Base-by-base conservation (phyloP, 768 basidiomycete genomes). In the Tricholoma flavovirens region DNA sequence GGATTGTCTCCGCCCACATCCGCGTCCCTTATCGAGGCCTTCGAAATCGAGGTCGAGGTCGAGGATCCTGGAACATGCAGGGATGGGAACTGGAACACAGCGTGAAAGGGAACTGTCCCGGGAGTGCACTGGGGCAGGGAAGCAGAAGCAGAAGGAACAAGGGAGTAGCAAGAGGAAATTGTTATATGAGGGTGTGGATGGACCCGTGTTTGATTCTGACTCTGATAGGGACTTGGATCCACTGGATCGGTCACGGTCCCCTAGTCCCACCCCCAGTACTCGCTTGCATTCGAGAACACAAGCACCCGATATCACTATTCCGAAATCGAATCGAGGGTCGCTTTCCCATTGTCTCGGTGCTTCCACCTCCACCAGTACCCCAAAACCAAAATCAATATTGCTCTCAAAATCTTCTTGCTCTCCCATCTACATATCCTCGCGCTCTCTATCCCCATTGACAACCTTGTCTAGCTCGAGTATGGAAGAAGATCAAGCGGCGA, bases 341-440 rank as follows among this genome's bases (percentile, higher is more conserved):
- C n/a, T n/a, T n/a, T n/a, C n/a, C n/a, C n/a, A n/a, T n/a, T n/a
- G n/a, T n/a, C n/a, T n/a, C 9, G 19, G 17, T 21, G 9, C 40
- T 9, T 21, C 43, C 10, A 14, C 43, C 21, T 24, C 43, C 43
- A 24, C n/a, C n/a, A n/a, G n/a, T n/a, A n/a, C n/a, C 30, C 30
- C 30, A 11, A 32, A 21, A 17, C 4, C 45, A 22, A 12, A 29
- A 26, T 12, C 30, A 14, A 54, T 33, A 43, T 10, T 5, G 24
- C 12, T 30, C 42, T 12, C 30, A 14, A 54, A 46, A 43, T 10
- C 8, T 30, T 9, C 15, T 49, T 0, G 38, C 56, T 55, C 58
- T 2, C 59, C 63, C 4, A 60, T 56, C 22, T 62, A 58, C 15
- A 54, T 64, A 22, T 56, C 53, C 36, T 64, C 61, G 8, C 52